phyloP scores from a whole-genome alignment of 176 grass and related monocot species.

The Ensete glaucum region DNA sequence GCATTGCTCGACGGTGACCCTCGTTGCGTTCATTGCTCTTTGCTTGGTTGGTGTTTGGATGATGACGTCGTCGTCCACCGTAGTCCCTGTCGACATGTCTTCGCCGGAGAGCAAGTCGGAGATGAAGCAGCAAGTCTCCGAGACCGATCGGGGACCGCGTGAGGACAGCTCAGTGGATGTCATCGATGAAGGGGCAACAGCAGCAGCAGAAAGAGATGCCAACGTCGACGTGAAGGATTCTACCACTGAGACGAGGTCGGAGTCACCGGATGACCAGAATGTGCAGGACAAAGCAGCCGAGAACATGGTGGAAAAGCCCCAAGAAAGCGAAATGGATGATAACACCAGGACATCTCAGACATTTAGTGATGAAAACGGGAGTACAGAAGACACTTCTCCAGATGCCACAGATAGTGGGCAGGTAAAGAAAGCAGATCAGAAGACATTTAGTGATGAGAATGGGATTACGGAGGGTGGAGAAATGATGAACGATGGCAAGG shows the following conservation, averaged over 20 bases:
- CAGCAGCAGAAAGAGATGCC: conserved; percentile 16
- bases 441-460: conserved; percentile 28
- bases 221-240: conserved; percentile 29
- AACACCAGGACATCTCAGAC: conserved; percentile 25
- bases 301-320: conserved; percentile 21
- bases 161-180: conserved; percentile 59
- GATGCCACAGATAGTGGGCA: no score
- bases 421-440: no score
- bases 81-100: conserved; percentile 29
- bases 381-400: no score
- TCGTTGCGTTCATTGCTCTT: conserved; percentile 52
- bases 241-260: conserved; percentile 14
- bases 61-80: conserved; percentile 31
- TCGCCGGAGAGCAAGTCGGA: conserved; percentile 24
- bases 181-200: conserved; percentile 42
- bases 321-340: conserved; percentile 13
- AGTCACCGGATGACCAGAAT: conserved; percentile 16
- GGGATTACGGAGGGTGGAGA: conserved; percentile 58
- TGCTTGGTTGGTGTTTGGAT: conserved; percentile 81
- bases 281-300: conserved; percentile 11
- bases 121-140: conserved; percentile 13
- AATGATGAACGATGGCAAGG: conserved; percentile 42
- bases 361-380: conserved; percentile 33
- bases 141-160: conserved; percentile 6
- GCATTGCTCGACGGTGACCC: conserved; percentile 49